Evolutionary conservation across 129 eudicot genomes (phyloP).

Genomic region (Artemisia tridentata): DNA sequence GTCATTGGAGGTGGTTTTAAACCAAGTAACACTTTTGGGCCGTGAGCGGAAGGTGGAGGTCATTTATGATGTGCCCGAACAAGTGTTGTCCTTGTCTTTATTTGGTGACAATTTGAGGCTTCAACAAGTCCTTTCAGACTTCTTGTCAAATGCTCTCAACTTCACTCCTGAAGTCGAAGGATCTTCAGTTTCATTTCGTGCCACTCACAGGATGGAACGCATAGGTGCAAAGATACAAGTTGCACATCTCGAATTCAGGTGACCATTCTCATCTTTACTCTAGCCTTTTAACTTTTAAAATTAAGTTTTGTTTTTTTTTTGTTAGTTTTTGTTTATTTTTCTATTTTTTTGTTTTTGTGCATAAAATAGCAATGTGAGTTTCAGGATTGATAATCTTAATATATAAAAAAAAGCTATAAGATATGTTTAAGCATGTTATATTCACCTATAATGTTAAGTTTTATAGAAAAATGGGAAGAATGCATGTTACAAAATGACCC

Average conservation of each 20-base stretch:
- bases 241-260: conserved; percentile 83
- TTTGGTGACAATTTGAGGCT: conserved; percentile 78
- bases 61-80: conserved; percentile 52
- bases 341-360: too few species aligned
- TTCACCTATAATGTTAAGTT: too few species aligned
- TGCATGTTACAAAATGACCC: too few species aligned
- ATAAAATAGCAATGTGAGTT: too few species aligned
- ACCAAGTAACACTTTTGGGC: conserved; percentile 66
- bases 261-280: neutral
- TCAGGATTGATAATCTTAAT: too few species aligned
- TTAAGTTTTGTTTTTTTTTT: neutral
- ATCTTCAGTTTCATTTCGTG: conserved; percentile 53
- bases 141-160: conserved; percentile 55
- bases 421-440: too few species aligned
- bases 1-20: conserved; percentile 63
- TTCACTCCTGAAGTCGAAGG: conserved; percentile 70
- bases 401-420: too few species aligned
- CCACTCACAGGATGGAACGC: conserved; percentile 54
- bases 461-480: too few species aligned
- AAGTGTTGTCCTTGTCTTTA: conserved; percentile 52
- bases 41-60: conserved; percentile 68
- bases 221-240: conserved; percentile 68
- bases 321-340: too few species aligned
- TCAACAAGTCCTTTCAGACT: conserved; percentile 91
- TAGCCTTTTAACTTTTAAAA: neutral